Evolutionary conservation across 257 asterid species (phyloP).

Genomic region (Nicotiana tabacum): DNA sequence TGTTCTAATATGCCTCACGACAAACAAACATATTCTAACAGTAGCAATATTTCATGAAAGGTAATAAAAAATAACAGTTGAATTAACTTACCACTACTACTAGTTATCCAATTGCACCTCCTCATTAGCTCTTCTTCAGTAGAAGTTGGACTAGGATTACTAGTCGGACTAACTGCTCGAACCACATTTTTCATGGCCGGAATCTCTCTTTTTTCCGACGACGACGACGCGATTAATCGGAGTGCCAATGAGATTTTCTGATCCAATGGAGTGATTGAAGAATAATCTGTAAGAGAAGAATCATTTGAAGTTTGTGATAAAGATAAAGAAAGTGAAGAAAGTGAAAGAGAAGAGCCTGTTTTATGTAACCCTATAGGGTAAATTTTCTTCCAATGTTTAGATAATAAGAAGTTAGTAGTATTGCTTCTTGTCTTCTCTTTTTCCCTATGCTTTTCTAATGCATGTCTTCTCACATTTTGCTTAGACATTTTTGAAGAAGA

Average conservation of each 20-base stretch:
- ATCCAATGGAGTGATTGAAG: conserved; percentile 35
- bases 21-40: not conserved
- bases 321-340: conserved; percentile 64
- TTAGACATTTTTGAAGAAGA: conserved; percentile 38
- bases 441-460: conserved; percentile 41
- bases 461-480: conserved; percentile 31
- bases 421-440: conserved; percentile 43
- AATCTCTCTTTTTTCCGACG: conserved; percentile 25
- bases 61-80: not conserved
- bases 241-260: conserved; percentile 57
- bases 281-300: conserved; percentile 53
- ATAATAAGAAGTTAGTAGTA: conserved; percentile 22
- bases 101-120: conserved; percentile 86
- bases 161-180: conserved; percentile 18
- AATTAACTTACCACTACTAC: conserved; percentile 56
- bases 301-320: conserved; percentile 72
- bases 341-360: conserved; percentile 55
- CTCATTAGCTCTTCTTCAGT: conserved; percentile 48
- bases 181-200: conserved; percentile 14
- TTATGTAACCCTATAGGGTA: conserved; percentile 65
- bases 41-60: not conserved
- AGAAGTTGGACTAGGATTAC: conserved; percentile 15
- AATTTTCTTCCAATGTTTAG: conserved; percentile 56
- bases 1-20: accelerated
- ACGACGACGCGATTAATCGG: conserved; percentile 31